These are phyloP conservation scores for Debaryomyces sp. DNA, from an alignment of 1,139 yeast species.

Conservation along the genomic window DNA sequence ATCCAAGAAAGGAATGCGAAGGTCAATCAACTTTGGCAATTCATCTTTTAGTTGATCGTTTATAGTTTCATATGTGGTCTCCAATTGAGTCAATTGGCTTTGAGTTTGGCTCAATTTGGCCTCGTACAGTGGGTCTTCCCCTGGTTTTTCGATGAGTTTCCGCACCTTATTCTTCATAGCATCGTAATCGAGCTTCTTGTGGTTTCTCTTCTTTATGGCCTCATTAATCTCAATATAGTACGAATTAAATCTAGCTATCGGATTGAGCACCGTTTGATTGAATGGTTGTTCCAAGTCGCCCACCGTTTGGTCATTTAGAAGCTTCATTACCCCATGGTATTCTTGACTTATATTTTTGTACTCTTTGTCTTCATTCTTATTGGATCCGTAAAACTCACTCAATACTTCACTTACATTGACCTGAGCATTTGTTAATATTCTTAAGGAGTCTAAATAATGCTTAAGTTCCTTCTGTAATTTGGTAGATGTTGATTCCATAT, in stretches of 20 bases:
- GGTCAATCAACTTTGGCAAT: conserved; percentile 50
- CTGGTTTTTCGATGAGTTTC: conserved; percentile 42
- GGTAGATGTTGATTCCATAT: conserved; percentile 42
- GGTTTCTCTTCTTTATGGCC: conserved; percentile 54
- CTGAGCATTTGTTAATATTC: conserved; percentile 48
- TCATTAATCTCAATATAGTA: conserved; percentile 56
- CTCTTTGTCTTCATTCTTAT: conserved; percentile 14
- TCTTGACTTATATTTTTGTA: conserved; percentile 32
- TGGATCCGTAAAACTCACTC: conserved; percentile 51
- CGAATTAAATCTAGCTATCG: conserved; percentile 51
- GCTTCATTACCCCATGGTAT: conserved; percentile 38
- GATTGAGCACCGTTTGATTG: conserved; percentile 53
- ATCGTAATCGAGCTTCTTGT: conserved; percentile 58
- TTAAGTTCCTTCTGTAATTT: conserved; percentile 48
- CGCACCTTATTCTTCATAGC: conserved; percentile 47
- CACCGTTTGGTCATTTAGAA: conserved; percentile 34
- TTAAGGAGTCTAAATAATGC: conserved; percentile 43
- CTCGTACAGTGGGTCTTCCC: conserved; percentile 24
- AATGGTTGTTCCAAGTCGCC: conserved; percentile 48
- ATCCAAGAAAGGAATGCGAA: conserved; percentile 54
- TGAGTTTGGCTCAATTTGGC: conserved; percentile 28
- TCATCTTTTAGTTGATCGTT: conserved; percentile 53
- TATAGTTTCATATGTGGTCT: conserved; percentile 34
- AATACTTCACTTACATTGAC: conserved; percentile 49
- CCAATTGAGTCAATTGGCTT: conserved; percentile 30